Base-by-base conservation (phyloP, 805 yeast genomes). In the Suhomyces tanzawaensis region DNA sequence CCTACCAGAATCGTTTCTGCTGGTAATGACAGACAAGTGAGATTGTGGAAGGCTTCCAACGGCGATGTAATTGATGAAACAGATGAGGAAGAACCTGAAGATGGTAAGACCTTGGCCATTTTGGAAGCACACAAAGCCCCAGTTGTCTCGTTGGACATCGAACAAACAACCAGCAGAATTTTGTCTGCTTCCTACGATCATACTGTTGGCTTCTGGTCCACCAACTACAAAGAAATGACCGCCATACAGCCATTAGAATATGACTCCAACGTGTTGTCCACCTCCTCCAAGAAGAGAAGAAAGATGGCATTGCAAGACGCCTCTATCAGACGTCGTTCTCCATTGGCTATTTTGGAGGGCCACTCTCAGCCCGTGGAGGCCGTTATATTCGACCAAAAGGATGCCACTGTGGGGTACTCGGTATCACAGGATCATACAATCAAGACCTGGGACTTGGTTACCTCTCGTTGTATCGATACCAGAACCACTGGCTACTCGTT, bases 341-440 rank as follows among this genome's bases (percentile, higher is more conserved):
- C 96, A 16, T 69, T 90, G 47, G 71, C 90, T 4, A 66, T 86
- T 27, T 67, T 91, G 44, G 89, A 83, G 53, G 82, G 91, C 18
- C 98, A 91, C 59, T 59, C 76, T 13, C 88, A 82, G 25, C 95
- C 98, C 2, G 97, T 91, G 16, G 93, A 88, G 54, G 95, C 77
- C 26, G 85, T 87, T 17, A 71, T 78, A 11, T 87, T 89, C 57
- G 95, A 86, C 53, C 56, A 69, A 3, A 66, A 69, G 15, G 98
- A 91, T 60, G 46, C 72, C 31, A 77, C 95, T 0, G 95, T 91
- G 4, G 95, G 83, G 8, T 91, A 93, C 63, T 88, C 98, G 0
- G 96, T 86, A 2, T 85, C 97, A 4, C 96, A 89, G 60, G 98
- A 93, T 66, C 99, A 93, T 59, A 80, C 95, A 0, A 80, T 93